A percentile compares a stretch with the other conserved stretches of the same genome.
Conservation (phyloP, 257 asterid genomes). For the Solanum chiquidenum region DNA sequence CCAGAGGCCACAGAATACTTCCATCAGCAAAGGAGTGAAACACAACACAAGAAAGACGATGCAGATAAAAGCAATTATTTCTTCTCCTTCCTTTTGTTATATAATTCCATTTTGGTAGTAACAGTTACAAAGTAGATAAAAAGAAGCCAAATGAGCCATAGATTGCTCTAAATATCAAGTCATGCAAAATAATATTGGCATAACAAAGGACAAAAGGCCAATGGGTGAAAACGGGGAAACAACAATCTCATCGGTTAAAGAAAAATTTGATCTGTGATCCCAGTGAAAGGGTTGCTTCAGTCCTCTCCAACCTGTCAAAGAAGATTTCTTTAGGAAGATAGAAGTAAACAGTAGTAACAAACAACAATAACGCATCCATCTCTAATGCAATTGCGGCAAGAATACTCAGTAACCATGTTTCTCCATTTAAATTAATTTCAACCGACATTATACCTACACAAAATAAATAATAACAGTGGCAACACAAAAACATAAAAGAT, state of each 20-base stretch:
- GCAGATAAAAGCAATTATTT: not conserved
- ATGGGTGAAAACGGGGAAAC: not conserved
- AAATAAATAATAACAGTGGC: not conserved
- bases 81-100: not conserved
- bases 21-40: not conserved
- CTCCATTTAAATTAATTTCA: not conserved
- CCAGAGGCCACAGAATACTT: not conserved
- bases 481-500: not conserved
- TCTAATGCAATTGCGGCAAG: not conserved
- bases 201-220: not conserved
- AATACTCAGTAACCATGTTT: not conserved
- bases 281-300: conserved; percentile 7
- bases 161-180: not conserved
- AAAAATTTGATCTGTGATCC: not conserved
- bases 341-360: not conserved
- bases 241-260: not conserved
- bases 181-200: not conserved
- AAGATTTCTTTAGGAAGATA: not conserved
- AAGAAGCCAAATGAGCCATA: not conserved
- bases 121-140: not conserved
- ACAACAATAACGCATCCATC: not conserved
- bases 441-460: not conserved
- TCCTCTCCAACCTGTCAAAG: conserved; percentile 32
- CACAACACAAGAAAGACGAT: not conserved
- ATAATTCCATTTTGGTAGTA: not conserved